phyloP scores from a whole-genome alignment of 2,329 filamentous ascomycete species.

The Aspergillus unguis region DNA sequence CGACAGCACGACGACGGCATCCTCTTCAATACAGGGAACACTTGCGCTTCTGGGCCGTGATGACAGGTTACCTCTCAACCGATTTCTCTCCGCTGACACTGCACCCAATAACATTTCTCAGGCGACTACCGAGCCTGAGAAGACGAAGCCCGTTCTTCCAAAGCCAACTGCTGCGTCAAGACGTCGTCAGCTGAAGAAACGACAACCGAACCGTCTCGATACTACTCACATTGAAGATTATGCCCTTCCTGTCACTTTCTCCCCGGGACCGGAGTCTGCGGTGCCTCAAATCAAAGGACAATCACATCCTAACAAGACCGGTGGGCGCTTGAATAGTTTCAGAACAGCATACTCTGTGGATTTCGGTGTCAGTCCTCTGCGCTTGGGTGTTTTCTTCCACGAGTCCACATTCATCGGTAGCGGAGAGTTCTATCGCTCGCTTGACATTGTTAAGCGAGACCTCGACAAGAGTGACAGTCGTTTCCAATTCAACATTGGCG shows the following conservation, averaged over 20 bases:
- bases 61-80: conserved; percentile 34
- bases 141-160: conserved; percentile 11
- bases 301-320: conserved; percentile 18
- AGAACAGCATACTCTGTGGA: conserved; percentile 51
- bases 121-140: background rate
- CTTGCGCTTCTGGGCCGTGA: conserved; percentile 33
- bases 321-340: conserved; percentile 47
- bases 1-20: conserved; percentile 14
- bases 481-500: conserved; percentile 36
- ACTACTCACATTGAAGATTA: conserved; percentile 45
- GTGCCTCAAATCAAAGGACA: conserved; percentile 3
- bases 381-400: conserved; percentile 54
- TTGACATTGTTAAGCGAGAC: conserved; percentile 41
- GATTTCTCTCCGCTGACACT: conserved; percentile 31
- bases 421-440: conserved; percentile 49
- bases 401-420: conserved; percentile 57
- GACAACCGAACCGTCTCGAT: conserved; percentile 45
- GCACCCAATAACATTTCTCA: background rate
- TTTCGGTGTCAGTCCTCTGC: conserved; percentile 52
- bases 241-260: conserved; percentile 33
- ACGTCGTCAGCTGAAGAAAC: conserved; percentile 35
- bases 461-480: conserved; percentile 43
- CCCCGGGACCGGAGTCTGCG: conserved; percentile 16
- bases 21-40: conserved; percentile 29
- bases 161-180: conserved; percentile 6